Base-by-base conservation (phyloP, 2,329 filamentous ascomycete genomes). In the Pseudogymnoascus sp. region DNA sequence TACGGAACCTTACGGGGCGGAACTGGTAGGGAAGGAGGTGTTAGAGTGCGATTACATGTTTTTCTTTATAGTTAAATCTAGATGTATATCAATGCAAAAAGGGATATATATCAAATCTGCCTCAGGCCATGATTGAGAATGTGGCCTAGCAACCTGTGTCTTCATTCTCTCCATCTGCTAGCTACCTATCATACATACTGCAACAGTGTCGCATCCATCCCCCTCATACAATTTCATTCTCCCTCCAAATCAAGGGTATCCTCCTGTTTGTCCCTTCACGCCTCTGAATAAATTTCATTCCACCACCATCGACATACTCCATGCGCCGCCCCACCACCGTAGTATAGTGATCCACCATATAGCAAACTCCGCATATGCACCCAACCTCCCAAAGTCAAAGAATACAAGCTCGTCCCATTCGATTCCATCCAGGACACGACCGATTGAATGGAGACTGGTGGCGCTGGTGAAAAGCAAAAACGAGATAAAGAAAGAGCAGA, bases 281-380 rank as follows among this genome's bases (percentile, higher is more conserved):
- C 25, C 46, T 31, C 46, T 2, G 8, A 56, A 18, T 56, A 56
- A 56, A 56, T 16, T 34, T 11, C 25, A 34, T 56, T 31, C 25
- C 46, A 56, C 25, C 46, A 16, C 46, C 46, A 53, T 16, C 46
- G n/a, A 56, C 25, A 56, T 56, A 56, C 46, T 31, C 46, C 46
- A 10, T 56, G 46, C 46, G 25, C 46, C 46, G 18, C 25, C 14
- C 42, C 42, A 50, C 44, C 14, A 14, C 44, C 21, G 21, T 50
- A 50, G 44, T 50, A 50, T 50, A 50, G 44, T 50, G 14, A 28
- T 10, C 46, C 25, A n/a, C 46, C 14, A 3, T 34, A 56, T 31
- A 56, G 10, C 25, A 34, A 53, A 56, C 46, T 56, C 46, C 46
- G 46, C 25, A 56, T 56, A 56, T 56, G 46, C 46, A 56, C 46